A percentile compares a stretch with the other conserved stretches of the same genome.
These are phyloP conservation scores for Saccharomycopsis sp. DNA, from an alignment of 805 yeast species.

Conservation along the genomic window DNA sequence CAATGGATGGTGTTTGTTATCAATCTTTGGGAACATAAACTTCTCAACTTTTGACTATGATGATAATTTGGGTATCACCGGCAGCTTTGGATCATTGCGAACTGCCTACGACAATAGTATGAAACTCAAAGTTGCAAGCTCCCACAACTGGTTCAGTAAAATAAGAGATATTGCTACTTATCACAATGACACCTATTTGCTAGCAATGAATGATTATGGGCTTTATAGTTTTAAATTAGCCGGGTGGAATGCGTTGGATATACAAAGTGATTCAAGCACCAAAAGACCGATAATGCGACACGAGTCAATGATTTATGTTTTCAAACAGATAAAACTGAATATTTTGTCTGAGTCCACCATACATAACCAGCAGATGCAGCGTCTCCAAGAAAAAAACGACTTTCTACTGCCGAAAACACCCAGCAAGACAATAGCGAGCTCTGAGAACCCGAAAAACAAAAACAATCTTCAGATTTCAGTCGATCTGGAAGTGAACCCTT, in stretches of 20 bases:
- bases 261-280: slow-evolving; percentile 23
- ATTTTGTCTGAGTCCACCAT: slow-evolving; percentile 6
- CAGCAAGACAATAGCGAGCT: slow-evolving; percentile 5
- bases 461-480: no score
- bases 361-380: no score
- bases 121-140: neutral
- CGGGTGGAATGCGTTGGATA: slow-evolving; percentile 6
- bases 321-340: slow-evolving; percentile 25
- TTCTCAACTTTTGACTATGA: slow-evolving; percentile 23
- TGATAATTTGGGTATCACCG: slow-evolving; percentile 17
- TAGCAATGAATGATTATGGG: slow-evolving; percentile 8
- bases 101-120: neutral
- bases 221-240: slow-evolving; percentile 14
- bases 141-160: slow-evolving; percentile 18
- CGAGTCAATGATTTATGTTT: slow-evolving; percentile 23
- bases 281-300: slow-evolving; percentile 23
- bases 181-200: slow-evolving; percentile 10
- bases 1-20: slow-evolving; percentile 25
- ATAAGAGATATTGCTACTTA: slow-evolving; percentile 13
- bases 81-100: neutral
- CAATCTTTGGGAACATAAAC: slow-evolving; percentile 24
- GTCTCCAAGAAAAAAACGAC: neutral
- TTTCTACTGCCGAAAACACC: neutral
- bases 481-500: no score
- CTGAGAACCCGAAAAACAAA: neutral